Evolutionary conservation across 2,329 filamentous ascomycete genomes (phyloP), one percentile per base, ranked within the genome.

Genomic region (Metarhizium sp.): DNA sequence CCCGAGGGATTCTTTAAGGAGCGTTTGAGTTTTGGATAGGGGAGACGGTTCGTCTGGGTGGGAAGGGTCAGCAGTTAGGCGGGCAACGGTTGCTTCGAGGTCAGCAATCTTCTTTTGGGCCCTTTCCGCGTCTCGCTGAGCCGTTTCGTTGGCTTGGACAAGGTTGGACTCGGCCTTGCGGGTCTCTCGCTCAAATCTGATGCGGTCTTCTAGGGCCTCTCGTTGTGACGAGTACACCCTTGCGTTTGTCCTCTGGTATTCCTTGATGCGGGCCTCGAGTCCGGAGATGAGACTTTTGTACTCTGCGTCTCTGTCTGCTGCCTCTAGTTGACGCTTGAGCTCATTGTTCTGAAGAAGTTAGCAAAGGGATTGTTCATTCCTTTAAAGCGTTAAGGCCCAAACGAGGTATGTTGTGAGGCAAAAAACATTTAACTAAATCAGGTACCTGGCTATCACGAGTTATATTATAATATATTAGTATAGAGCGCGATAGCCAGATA

Each of bases 131-230:
- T 75, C 68, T 42, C 66, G 67, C 45, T 65, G 58, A 0, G 63
- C 62, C 7, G 58, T 46, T 8, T 68, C 64, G 47, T 54, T 59
- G 4, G 63, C 63, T 2, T 67, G 60, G 47, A 70, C 59, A 16
- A 70, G 60, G 2, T 66, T 52, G 4, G 64, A 60, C 1, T 69
- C 69, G 0, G 72, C 66, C 47, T 77, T 72, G 43, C 72, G 67
- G 51, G 73, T 73, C 36, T 81, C 71, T 20, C 66, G 70, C 60
- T 82, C 74, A 45, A 77, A 78, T 5, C 61, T 62, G 38, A 70
- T 71, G 38, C 79, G 76, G 25, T 84, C 80, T 55, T 75, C 67
- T 5, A 82, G 64, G 2, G 81, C 78, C 14, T 70, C 70, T 59
- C 78, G 74, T 56, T 76, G 77, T 47, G 72, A 73, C 7, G 68